These are phyloP conservation scores for Phytophthora fragariaefolia DNA, from an alignment of 352 stramenopile species.

Conservation along the genomic window DNA sequence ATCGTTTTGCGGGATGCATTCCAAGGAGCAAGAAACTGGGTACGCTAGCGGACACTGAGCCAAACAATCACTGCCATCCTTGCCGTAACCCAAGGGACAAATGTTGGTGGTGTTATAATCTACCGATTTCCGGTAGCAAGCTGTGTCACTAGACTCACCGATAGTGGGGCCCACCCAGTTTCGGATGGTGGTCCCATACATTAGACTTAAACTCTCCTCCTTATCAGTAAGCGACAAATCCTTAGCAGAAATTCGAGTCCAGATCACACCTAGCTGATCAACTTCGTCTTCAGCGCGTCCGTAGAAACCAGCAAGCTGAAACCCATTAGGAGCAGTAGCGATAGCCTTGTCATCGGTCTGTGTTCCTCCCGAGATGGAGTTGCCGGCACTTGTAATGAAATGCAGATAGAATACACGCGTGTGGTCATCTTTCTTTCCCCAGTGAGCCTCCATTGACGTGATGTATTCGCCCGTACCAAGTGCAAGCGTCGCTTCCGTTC, in stretches of 20 bases:
- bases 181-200: constrained; percentile 27
- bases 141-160: constrained; percentile 24
- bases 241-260: constrained; percentile 29
- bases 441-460: constrained; percentile 34
- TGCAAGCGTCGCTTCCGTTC: constrained; percentile 22
- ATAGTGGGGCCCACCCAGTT: constrained; percentile 36
- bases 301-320: constrained; percentile 29
- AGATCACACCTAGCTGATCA: constrained; percentile 36
- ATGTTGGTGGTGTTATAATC: constrained; percentile 37
- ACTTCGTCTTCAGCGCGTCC: constrained; percentile 33
- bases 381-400: constrained; percentile 28
- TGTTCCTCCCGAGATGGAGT: constrained; percentile 31
- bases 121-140: constrained; percentile 29
- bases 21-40: constrained; percentile 37
- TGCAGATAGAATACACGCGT: constrained; percentile 34
- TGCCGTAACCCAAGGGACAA: constrained; percentile 33
- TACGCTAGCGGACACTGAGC: constrained; percentile 45
- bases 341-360: constrained; percentile 24
- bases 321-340: constrained; percentile 23
- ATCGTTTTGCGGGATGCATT: constrained; percentile 54
- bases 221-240: constrained; percentile 20
- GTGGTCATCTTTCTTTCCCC: constrained; percentile 32
- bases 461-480: constrained; percentile 30
- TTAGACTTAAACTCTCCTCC: constrained; percentile 9
- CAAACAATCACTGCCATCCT: constrained; percentile 26